phyloP scores from a whole-genome alignment of 2,329 filamentous ascomycete genomes.

The Pleomassaria siparia region DNA sequence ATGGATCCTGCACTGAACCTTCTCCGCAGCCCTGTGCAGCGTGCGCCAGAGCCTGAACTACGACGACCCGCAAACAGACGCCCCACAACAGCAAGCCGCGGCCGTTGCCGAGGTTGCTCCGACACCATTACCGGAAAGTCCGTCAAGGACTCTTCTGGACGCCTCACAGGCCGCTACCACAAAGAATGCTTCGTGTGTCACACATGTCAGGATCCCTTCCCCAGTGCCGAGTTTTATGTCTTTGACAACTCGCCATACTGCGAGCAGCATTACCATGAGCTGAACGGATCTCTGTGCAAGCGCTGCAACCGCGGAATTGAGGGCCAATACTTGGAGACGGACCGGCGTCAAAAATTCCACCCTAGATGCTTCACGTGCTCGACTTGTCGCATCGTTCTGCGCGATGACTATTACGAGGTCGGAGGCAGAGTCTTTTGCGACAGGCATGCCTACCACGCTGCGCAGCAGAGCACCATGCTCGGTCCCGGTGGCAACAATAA shows the following conservation, averaged over 20 bases:
- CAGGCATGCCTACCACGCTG: conserved; percentile 71
- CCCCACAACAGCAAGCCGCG: conserved; percentile 56
- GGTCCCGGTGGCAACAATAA: conserved; percentile 38
- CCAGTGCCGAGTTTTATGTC: conserved; percentile 90
- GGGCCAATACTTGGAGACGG: conserved; percentile 88
- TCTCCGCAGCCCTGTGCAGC: conserved; percentile 9
- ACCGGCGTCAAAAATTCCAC: conserved; percentile 77
- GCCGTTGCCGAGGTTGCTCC: conserved; percentile 80
- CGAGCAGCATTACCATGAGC: conserved; percentile 85
- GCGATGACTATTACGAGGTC: conserved; percentile 90
- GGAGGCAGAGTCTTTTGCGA: conserved; percentile 81
- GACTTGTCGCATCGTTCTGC: conserved; percentile 72
- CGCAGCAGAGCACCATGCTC: conserved; percentile 41
- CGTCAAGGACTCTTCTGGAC: conserved; percentile 88
- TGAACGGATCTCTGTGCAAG: conserved; percentile 84
- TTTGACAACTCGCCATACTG: conserved; percentile 86
- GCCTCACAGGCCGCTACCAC: conserved; percentile 90
- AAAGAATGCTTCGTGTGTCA: conserved; percentile 92
- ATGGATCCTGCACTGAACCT: conserved; percentile 19
- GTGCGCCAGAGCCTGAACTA: conserved; percentile 4
- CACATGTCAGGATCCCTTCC: conserved; percentile 78
- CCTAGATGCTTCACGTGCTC: conserved; percentile 81
- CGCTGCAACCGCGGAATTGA: conserved; percentile 85
- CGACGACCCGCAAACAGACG: conserved; percentile 20
- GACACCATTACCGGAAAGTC: conserved; percentile 84